A percentile compares a stretch with the other conserved stretches of the same genome.
These are phyloP conservation scores for Trichoderma endophyticum DNA, from an alignment of 2,329 filamentous ascomycete species.

Conservation along the genomic window DNA sequence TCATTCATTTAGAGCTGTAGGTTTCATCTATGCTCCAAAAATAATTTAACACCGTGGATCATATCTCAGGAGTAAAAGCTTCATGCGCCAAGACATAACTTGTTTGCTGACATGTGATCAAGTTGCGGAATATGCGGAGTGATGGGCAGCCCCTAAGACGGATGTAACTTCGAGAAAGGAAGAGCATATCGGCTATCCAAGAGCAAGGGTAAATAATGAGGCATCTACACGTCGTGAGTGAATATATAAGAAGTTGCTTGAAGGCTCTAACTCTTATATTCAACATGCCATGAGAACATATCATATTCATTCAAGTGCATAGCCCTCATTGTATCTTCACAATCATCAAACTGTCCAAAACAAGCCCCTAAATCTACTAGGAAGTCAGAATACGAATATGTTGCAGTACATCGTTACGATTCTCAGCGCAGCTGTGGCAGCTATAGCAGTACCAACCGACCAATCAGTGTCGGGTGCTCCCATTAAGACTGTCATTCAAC, in stretches of 20 bases:
- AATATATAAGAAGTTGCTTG: background rate
- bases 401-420: background rate
- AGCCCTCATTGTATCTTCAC: fast-evolving
- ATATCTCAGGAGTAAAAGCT: background rate
- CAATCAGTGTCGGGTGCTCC: background rate
- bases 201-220: background rate
- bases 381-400: background rate
- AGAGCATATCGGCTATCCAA: background rate
- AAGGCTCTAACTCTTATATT: no score
- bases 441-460: background rate
- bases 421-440: background rate
- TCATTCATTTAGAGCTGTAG: background rate
- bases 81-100: background rate
- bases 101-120: background rate
- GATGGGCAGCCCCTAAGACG: background rate
- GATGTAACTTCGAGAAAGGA: background rate
- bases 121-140: background rate
- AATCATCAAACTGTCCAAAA: background rate
- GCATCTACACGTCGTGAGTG: background rate
- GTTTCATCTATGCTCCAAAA: no score
- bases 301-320: background rate
- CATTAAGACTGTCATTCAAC: background rate
- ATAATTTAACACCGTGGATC: background rate
- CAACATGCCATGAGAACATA: background rate
- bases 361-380: background rate